Base-by-base conservation (phyloP, 495 filamentous ascomycete species). In the Tuber brumale region DNA sequence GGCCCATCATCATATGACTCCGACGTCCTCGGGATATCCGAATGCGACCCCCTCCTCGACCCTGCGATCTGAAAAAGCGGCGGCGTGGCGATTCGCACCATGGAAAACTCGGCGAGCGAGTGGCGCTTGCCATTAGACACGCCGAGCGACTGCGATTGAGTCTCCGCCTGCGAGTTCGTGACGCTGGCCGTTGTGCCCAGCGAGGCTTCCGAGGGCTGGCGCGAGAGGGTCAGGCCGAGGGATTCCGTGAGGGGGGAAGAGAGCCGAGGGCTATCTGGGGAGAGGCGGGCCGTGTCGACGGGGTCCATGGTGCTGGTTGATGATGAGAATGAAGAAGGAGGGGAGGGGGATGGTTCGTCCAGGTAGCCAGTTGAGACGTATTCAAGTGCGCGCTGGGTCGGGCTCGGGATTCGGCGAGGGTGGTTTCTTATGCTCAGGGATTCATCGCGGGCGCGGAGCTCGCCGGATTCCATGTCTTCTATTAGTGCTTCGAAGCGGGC, bases 401-500 rank as follows among this genome's bases (percentile, higher is more conserved):
- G 82, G 21, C 74, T 82, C 21, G 82, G 81, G 45, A 83, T 83
- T 27, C 81, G 70, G 39, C 71, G 74, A 19, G 81, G 81, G 45
- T 79, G 43, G 23, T 70, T 74, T 31, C 51, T 74, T 9, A 79
- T 35, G 46, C 72, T 51, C 21, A 76, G 71, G 14, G 21, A 19
- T 61, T 43, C 35, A 70, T 44, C 42, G 61, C 27, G 45, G 18
- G 41, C 45, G 37, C 45, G 39, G n/a, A 45, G 45, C 39, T 72
- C 71, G 23, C 74, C 73, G 27, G 45, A 71, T 74, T 79, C 82
- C 41, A 79, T 76, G 44, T 83, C 76, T 44, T 74, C 71, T 70
- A 83, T 77, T n/a, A 83, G 73, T 5, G 82, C 82, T 72, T 83
- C 81, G 70, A 83, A 81, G 6, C 81, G 82, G 18, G 81, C 82